Conservation (phyloP, 2,329 filamentous ascomycete species). For the Cladobotryum protrusum region DNA sequence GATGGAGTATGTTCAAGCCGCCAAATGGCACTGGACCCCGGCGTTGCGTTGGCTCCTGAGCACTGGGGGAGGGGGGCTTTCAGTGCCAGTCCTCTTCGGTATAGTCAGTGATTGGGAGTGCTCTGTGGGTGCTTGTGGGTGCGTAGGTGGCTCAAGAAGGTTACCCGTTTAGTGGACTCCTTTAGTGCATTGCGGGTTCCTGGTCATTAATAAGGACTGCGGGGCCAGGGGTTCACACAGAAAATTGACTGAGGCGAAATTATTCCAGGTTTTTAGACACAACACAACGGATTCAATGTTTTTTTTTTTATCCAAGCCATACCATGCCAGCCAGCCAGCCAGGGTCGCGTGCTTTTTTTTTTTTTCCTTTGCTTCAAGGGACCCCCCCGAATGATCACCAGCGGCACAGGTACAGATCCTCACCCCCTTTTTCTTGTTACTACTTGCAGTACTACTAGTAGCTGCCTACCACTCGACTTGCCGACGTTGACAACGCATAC, state of each 20-base stretch:
- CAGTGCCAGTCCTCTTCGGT: no score
- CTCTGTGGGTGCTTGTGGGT: not conserved
- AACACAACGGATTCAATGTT: not conserved
- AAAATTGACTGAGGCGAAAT: no score
- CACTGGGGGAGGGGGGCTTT: no score
- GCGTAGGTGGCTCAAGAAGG: constrained; percentile 10
- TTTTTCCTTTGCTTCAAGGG: no score
- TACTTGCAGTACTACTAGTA: no score
- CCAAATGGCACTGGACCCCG: no score
- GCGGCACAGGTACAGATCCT: constrained; percentile 7
- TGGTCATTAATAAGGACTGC: not conserved
- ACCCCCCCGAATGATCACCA: constrained; percentile 1
- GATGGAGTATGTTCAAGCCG: not conserved
- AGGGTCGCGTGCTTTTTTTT: constrained; percentile 10
- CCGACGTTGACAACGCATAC: not conserved
- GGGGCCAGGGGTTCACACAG: not conserved
- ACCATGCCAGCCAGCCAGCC: not conserved
- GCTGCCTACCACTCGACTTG: not conserved
- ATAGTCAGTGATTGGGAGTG: no score
- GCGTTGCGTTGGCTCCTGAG: no score
- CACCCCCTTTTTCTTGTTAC: constrained; percentile 6
- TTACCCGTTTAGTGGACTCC: constrained; percentile 5
- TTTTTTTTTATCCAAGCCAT: no score
- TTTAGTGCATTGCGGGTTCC: constrained; percentile 3
- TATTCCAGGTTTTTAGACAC: not conserved